phyloP scores from a whole-genome alignment of 352 stramenopile species.

The Pythium coloratum region DNA sequence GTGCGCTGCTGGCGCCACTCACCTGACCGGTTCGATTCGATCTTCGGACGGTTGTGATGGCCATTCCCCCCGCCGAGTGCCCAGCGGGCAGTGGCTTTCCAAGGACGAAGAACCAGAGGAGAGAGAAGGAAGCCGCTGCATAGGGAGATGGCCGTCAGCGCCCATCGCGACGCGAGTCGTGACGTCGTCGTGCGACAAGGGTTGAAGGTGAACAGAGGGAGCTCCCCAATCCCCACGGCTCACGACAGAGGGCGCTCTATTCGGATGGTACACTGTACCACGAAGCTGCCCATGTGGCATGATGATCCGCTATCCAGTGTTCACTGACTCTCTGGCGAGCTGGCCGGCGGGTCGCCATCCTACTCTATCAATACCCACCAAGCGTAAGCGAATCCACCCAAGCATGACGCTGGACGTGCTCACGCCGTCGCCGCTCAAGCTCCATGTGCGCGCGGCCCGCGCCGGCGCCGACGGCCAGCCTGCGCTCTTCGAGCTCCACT shows the following conservation, averaged over 20 bases:
- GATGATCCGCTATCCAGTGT: not conserved
- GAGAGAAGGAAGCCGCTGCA: not conserved
- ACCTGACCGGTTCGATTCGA: no score
- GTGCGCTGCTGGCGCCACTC: no score
- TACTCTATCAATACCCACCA: no score
- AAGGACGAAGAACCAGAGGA: no score
- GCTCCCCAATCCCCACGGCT: not conserved
- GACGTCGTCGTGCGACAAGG: not conserved
- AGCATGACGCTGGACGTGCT: constrained; percentile 30
- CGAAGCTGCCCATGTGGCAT: not conserved
- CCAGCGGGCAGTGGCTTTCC: not conserved
- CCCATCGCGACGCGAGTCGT: not conserved
- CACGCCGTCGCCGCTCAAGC: constrained; percentile 29
- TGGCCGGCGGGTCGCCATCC: not conserved
- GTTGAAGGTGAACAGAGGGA: not conserved
- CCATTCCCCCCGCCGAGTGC: not conserved
- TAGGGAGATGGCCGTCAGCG: not conserved
- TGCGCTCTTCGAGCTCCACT: constrained; percentile 22
- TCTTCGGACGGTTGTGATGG: not conserved
- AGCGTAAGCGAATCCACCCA: not conserved
- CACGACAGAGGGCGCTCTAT: not conserved
- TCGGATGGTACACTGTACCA: not conserved
- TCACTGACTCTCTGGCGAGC: constrained; percentile 1
- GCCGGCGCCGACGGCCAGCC: constrained; percentile 22
- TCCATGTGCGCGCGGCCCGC: constrained; percentile 25